Conservation (phyloP, 805 yeast genomes). For the Nakazawaea pomicola region DNA sequence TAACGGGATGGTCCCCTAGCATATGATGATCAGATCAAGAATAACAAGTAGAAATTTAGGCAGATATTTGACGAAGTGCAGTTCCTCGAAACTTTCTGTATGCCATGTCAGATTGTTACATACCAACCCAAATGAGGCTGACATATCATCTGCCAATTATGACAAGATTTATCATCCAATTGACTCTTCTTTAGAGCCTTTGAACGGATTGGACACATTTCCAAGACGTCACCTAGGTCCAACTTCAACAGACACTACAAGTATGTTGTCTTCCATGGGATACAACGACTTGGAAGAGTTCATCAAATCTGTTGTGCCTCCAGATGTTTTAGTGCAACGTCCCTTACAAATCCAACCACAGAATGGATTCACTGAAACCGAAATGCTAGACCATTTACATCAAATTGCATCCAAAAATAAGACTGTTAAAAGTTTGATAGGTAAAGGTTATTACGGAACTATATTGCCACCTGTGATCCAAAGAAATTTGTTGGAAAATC, state of each 20-base stretch:
- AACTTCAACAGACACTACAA: conserved; percentile 50
- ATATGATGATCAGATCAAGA: not conserved
- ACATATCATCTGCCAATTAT: conserved; percentile 53
- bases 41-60: not conserved
- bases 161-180: conserved; percentile 40
- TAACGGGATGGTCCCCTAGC: too few species aligned
- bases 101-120: conserved; percentile 1
- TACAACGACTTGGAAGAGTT: conserved; percentile 66
- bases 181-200: not conserved
- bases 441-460: conserved; percentile 93
- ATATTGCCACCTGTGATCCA: conserved; percentile 87
- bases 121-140: conserved; percentile 30
- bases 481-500: conserved; percentile 86
- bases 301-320: conserved; percentile 70
- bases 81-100: too few species aligned
- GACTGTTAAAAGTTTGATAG: conserved; percentile 72
- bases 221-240: conserved; percentile 91
- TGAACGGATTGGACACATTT: conserved; percentile 64
- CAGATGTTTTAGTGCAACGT: conserved; percentile 65
- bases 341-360: conserved; percentile 61
- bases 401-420: conserved; percentile 72
- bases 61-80: too few species aligned
- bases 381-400: conserved; percentile 66
- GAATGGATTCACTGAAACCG: conserved; percentile 75
- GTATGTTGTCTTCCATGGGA: conserved; percentile 66